A percentile compares a stretch with the other conserved stretches of the same genome.
Evolutionary conservation across 139 green algal genomes (phyloP).

Genomic region (Chara braunii): DNA sequence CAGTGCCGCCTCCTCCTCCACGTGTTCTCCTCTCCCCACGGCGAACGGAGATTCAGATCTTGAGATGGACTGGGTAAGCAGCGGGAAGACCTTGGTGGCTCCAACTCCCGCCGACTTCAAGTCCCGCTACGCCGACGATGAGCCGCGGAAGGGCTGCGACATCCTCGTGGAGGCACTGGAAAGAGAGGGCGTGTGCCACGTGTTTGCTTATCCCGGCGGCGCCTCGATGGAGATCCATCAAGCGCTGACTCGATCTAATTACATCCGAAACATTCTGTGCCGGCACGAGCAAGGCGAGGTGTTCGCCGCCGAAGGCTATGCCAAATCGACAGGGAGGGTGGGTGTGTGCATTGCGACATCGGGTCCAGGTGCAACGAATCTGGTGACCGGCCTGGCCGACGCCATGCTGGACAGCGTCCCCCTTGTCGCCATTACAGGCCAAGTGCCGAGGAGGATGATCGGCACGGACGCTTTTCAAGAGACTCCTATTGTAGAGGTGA

Average conservation of each 20-base stretch:
- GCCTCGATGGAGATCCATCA: conserved; percentile 99
- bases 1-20: too few species aligned
- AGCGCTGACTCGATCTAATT: conserved; percentile 81
- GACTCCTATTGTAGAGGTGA: conserved; percentile 97
- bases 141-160: conserved; percentile 88
- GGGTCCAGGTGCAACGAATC: conserved; percentile 94
- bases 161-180: conserved; percentile 94
- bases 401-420: conserved; percentile 94
- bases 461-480: conserved; percentile 96
- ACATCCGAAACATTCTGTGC: conserved; percentile 91
- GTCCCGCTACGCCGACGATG: conserved; percentile 53
- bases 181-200: conserved; percentile 72
- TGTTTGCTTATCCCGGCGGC: conserved; percentile 81
- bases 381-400: conserved; percentile 96
- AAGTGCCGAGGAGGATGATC: conserved; percentile 75
- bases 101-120: conserved; percentile 18
- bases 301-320: conserved; percentile 98
- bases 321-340: conserved; percentile 85
- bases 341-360: conserved; percentile 98
- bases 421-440: conserved; percentile 95
- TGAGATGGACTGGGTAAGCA: conserved; percentile 15
- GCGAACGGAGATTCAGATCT: conserved; percentile 9
- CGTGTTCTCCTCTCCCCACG: too few species aligned
- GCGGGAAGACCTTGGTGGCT: conserved; percentile 30
- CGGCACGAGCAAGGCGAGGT: conserved; percentile 98